Percentiles rank a stretch among this genome's conserved stretches.
Evolutionary conservation across 2,329 filamentous ascomycete genomes (phyloP).

Genomic region (Diaporthe caulivora): DNA sequence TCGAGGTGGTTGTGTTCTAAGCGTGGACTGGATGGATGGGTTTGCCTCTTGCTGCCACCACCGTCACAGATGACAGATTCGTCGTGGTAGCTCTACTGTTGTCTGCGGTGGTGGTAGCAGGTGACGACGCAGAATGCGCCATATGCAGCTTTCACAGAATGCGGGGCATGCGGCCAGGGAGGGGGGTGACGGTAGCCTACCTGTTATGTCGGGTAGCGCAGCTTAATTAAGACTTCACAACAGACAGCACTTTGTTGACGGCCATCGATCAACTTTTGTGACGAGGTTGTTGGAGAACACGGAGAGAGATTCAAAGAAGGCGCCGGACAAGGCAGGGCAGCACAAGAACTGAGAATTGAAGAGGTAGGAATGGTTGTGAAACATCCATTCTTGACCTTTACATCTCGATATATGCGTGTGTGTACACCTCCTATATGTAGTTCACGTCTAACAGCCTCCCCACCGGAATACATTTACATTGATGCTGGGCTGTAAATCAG

Average conservation of each 20-base stretch:
- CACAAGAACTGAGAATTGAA: background rate
- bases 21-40: background rate
- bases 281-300: background rate
- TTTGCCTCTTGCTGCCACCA: background rate
- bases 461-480: background rate
- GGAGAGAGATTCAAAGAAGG: background rate
- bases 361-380: too few species aligned
- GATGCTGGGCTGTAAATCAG: background rate
- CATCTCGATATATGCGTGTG: background rate
- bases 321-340: too few species aligned
- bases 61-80: slow-evolving; percentile 21
- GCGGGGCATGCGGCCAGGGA: background rate
- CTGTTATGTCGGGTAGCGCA: background rate
- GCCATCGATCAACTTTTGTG: background rate
- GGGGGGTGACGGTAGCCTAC: background rate
- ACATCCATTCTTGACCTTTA: background rate
- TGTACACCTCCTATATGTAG: background rate
- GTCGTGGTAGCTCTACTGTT: background rate
- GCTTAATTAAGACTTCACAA: too few species aligned
- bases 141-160: background rate
- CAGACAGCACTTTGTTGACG: background rate
- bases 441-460: background rate
- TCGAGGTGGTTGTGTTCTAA: slow-evolving; percentile 7
- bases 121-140: background rate
- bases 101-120: background rate